Base-by-base conservation (phyloP, 1,139 yeast species). In the Taiozyma onychis region DNA sequence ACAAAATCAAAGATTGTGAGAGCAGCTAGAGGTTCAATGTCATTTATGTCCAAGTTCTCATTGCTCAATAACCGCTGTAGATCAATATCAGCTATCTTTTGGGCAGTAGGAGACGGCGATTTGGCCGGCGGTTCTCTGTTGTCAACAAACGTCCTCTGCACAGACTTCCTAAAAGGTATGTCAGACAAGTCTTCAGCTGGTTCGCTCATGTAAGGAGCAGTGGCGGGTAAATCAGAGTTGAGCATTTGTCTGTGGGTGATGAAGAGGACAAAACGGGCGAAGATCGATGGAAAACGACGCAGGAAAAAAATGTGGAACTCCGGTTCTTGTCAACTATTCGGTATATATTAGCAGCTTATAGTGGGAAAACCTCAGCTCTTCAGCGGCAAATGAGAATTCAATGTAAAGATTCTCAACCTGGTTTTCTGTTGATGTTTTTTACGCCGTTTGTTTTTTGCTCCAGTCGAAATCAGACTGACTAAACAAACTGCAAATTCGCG, bases 1-100 rank as follows among this genome's bases (percentile, higher is more conserved):
- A 51, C 41, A 35, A 39, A 43, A 32, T 51, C 49, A 27, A 56
- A 39, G 16, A 56, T 39, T 14, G 44, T 43, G 8, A 56, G 35
- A 1, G 57, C 59, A 1, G 47, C 39, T 5, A 51, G 14, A 1
- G 57, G 27, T 27, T 52, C 49, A 5, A 56, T 41, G 1, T 51
- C 49, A 22, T 50, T 39, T 4, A 44, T 27, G 7, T 47, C 3
- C 4, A 41, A 6, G 0, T 48, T 46, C 6, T 48, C 44, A 10
- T 18, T 18, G 6, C 21, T 6, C 8, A 56, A 43, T 8, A 48
- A 26, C 3, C 10, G 5, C 9, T 18, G 24, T 7, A 56, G 21
- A 45, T 55, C 52, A n/a, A 54, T 43, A 7, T 51, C 53, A 10
- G 51, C 30, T 4, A 52, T 46, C 42, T 46, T 50, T 18, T 21